Base-by-base conservation (phyloP, 176 grass and related monocot species). In the Carex scoparia region DNA sequence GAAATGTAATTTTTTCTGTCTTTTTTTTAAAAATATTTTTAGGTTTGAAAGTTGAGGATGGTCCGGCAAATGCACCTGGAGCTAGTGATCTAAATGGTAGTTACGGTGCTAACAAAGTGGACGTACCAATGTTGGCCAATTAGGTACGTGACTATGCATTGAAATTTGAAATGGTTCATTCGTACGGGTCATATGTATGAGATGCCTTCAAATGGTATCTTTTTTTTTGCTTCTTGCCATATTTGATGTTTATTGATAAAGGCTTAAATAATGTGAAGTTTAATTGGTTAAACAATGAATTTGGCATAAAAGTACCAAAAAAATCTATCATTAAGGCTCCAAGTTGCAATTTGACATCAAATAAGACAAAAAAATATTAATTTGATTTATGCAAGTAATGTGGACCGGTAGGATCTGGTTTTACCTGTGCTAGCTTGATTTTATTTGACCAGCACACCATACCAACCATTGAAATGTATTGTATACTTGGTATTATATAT, bases 91-190 rank as follows among this genome's bases (percentile, higher is more conserved):
- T 83, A 33, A 31, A 65, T 68, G 62, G 80, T 55, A 67, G 11
- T 83, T n/a, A 81, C 32, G 60, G 37, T 64, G 37, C 8, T 18
- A 81, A 53, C 28, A 83, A 83, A 51, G 60, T 1, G 6, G 46
- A 83, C 46, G 16, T 83, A 51, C 80, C 42, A 30, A 51, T 82
- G 13, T 64, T 82, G 14, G 68, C 61, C 51, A 83, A 83, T 51
- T 83, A 83, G 80, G 80, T 83, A 81, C 46, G 60, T 63, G 31
- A 61, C 32, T 73, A 49, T 54, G 44, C 48, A 76, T 76, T 40
- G 33, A 35, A 35, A 40, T 40, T 35, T 35, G 33, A 35, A 40
- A 40, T 40, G 38, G 38, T 40, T 5, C 4, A 5, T 40, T 73
- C 3, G n/a, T 73, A 49, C 27, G 62, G 19, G 8, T 3, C 9